Evolutionary conservation across 805 yeast genomes (phyloP), one percentile per base, ranked within the genome.

Genomic region (Saccharomycopsis sp.): DNA sequence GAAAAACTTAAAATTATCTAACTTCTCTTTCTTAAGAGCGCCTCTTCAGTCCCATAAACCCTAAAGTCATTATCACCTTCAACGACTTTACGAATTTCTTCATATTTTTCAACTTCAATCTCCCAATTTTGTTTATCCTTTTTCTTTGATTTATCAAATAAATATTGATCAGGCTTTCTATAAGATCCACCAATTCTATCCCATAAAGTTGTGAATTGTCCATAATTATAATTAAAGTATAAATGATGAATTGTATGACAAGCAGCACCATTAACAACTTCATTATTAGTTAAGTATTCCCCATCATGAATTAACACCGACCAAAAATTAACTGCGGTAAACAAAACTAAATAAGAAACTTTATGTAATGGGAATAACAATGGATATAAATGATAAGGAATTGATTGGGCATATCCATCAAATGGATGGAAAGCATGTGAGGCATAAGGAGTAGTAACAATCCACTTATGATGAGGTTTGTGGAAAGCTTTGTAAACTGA

Each of bases 401-500:
- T 61, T 29, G 95, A 83, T 70, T 93, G 98, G 48, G 77, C 69
- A 69, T 85, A 93, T 32, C 98, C 98, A 57, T 93, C 98, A 43
- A 93, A 84, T 11, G 98, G 97, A 65, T 93, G 96, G 87, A 93
- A 93, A 21, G 97, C 97, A 60, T 89, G 97, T 6, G 96, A 86
- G 0, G 98, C 98, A 67, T 83, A 93, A 36, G 98, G 98, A 7
- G 98, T 90, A 51, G 97, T 90, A 33, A 93, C 96, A 55, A 93
- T 79, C 98, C 98, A 93, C 68, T 93, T 93, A 74, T 93, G 98
- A 65, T 93, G 98, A 9, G 97, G 97, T 68, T 93, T 93, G 70
- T 93, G 98, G 51, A 93, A 68, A 21, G 58, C 63, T 69, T 83
- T 89, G 76, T 93, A 93, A 33, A 93, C 81, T 14, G 71, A 55